A percentile compares a stretch with the other conserved stretches of the same genome.
phyloP scores from a whole-genome alignment of 176 grass and related monocot genomes.

The Oropetium thomaeum region DNA sequence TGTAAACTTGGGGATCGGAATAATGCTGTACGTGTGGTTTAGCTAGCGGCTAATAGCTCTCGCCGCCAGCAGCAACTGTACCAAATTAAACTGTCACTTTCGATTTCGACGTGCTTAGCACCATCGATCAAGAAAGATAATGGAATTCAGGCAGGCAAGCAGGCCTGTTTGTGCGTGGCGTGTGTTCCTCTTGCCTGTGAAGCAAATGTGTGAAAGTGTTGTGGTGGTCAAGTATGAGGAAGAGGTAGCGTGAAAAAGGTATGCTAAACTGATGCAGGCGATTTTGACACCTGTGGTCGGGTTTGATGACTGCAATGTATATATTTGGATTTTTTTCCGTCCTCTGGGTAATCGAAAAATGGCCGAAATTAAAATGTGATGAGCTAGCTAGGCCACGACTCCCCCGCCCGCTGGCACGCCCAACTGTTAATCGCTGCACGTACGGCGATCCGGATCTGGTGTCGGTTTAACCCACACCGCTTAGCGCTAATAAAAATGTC shows the following conservation, averaged over 20 bases:
- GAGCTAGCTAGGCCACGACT: too few species aligned
- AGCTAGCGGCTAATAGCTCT: neutral
- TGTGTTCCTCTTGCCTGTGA: neutral
- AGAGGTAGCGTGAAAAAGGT: too few species aligned
- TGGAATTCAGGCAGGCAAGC: neutral
- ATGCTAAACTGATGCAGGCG: too few species aligned
- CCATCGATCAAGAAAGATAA: neutral
- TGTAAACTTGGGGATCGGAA: neutral
- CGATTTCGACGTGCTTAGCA: conserved; percentile 12
- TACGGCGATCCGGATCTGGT: conserved; percentile 33
- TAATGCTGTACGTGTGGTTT: neutral
- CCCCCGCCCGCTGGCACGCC: too few species aligned
- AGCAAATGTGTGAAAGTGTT: neutral
- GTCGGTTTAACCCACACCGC: neutral
- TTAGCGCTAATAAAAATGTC: conserved; percentile 5
- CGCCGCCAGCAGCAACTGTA: neutral
- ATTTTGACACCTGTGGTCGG: too few species aligned
- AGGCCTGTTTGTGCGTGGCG: neutral
- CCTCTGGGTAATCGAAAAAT: too few species aligned
- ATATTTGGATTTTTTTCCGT: too few species aligned
- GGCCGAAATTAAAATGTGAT: too few species aligned
- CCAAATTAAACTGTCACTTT: neutral
- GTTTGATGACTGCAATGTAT: too few species aligned
- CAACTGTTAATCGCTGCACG: conserved; percentile 34
- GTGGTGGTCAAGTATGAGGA: neutral